Conservation (phyloP, 257 asterid species). For the Jacaranda copaia region DNA sequence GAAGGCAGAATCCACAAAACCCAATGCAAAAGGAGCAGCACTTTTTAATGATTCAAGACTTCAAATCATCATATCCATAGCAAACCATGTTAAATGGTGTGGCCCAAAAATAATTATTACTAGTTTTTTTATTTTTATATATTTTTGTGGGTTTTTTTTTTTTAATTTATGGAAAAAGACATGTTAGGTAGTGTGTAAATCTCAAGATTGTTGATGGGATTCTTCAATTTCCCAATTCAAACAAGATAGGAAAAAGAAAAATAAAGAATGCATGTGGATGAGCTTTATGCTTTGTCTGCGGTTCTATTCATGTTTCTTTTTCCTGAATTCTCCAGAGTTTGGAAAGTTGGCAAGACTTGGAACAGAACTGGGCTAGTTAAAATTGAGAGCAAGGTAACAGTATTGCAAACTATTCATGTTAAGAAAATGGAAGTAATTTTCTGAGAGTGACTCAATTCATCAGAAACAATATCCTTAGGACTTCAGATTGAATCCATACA, state of each 20-base stretch:
- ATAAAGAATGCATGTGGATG: too few relatives aligned
- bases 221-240: neutral
- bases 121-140: too few relatives aligned
- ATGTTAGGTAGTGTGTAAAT: too few relatives aligned
- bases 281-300: too few relatives aligned
- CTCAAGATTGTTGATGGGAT: neutral
- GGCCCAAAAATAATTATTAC: slow-evolving; percentile 44
- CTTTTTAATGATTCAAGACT: slow-evolving; percentile 24
- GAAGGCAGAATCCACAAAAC: slow-evolving; percentile 31
- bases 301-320: too few relatives aligned
- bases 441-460: slow-evolving; percentile 1
- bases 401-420: neutral
- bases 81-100: slow-evolving; percentile 32
- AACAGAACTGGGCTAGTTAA: too few relatives aligned
- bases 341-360: too few relatives aligned
- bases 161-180: neutral
- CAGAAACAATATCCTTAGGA: neutral
- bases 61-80: neutral
- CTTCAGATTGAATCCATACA: neutral
- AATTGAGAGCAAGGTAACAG: too few relatives aligned
- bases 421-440: slow-evolving; percentile 3
- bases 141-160: too few relatives aligned
- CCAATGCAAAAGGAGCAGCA: slow-evolving; percentile 6
- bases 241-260: too few relatives aligned
- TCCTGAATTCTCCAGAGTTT: too few relatives aligned